phyloP scores from a whole-genome alignment of 2,329 filamentous ascomycete species.

The Diaporthe humulicola region DNA sequence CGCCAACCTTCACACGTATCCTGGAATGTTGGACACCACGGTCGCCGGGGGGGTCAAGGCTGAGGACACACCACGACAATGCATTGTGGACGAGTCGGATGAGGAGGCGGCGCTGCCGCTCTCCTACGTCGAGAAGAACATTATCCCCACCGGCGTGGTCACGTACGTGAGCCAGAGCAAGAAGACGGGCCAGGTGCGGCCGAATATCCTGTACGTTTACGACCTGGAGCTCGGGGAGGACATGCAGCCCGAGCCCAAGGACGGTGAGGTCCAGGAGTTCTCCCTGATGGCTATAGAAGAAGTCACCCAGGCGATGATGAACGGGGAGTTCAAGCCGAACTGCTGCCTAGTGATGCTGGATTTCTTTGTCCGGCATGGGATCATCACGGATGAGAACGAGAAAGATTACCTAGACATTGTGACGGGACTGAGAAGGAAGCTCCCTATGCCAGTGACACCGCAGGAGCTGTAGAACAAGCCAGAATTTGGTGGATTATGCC shows the following conservation, averaged over 20 bases:
- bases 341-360: conserved; percentile 83
- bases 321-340: conserved; percentile 88
- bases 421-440: conserved; percentile 56
- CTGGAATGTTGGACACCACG: conserved; percentile 82
- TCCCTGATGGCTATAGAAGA: conserved; percentile 71
- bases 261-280: conserved; percentile 85
- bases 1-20: conserved; percentile 77
- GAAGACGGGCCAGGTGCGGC: conserved; percentile 41
- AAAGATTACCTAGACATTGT: conserved; percentile 78
- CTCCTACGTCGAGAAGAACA: conserved; percentile 45
- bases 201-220: conserved; percentile 74
- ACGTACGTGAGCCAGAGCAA: conserved; percentile 41
- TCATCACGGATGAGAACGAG: conserved; percentile 80
- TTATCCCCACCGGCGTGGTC: conserved; percentile 50
- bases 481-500: too few species aligned
- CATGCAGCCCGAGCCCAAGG: conserved; percentile 75
- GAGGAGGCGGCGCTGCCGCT: conserved; percentile 73
- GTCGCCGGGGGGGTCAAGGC: conserved; percentile 83
- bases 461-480: background rate
- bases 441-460: conserved; percentile 53
- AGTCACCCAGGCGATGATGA: conserved; percentile 71
- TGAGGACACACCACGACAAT: conserved; percentile 74
- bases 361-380: conserved; percentile 83
- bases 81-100: conserved; percentile 77
- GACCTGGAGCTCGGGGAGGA: conserved; percentile 75